Percentiles rank a stretch among this genome's conserved stretches.
Evolutionary conservation across 371 early-diverging fungal species (phyloP).

Genomic region (Phascolomyces articulosus): DNA sequence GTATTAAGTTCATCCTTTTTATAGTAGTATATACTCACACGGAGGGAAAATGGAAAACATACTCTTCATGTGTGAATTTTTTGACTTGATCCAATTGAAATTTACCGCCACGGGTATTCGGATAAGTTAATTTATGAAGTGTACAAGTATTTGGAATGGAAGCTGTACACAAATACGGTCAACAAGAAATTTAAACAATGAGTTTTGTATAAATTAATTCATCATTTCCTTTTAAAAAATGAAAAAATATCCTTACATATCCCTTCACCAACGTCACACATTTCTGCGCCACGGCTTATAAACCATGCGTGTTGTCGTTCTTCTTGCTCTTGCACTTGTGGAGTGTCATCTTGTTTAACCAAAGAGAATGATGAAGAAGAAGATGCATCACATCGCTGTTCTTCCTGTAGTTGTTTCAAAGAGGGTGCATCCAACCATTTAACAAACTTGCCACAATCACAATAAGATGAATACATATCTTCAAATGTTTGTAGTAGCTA

Average conservation of each 20-base stretch:
- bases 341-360: conserved; percentile 7
- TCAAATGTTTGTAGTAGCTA: conserved; percentile 81
- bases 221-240: no score
- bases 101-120: conserved; percentile 59
- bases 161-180: conserved; percentile 29
- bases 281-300: conserved; percentile 86
- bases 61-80: conserved; percentile 78
- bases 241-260: conserved; percentile 61
- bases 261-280: conserved; percentile 82
- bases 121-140: conserved; percentile 82
- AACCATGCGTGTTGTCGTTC: conserved; percentile 69
- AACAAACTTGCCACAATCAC: conserved; percentile 88
- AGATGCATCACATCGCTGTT: neutral
- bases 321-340: conserved; percentile 8
- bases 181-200: no score
- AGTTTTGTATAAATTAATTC: no score
- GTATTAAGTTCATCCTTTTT: no score
- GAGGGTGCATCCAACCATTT: conserved; percentile 60
- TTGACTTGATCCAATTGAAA: conserved; percentile 77
- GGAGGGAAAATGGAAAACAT: conserved; percentile 15
- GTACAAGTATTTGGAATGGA: conserved; percentile 82
- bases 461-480: conserved; percentile 84
- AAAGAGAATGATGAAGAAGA: conserved; percentile 1
- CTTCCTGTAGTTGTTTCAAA: conserved; percentile 8
- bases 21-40: no score